Evolutionary conservation across 495 filamentous ascomycete species (phyloP), one percentile per base, ranked within the genome.

Genomic region (Glonium stellatum): DNA sequence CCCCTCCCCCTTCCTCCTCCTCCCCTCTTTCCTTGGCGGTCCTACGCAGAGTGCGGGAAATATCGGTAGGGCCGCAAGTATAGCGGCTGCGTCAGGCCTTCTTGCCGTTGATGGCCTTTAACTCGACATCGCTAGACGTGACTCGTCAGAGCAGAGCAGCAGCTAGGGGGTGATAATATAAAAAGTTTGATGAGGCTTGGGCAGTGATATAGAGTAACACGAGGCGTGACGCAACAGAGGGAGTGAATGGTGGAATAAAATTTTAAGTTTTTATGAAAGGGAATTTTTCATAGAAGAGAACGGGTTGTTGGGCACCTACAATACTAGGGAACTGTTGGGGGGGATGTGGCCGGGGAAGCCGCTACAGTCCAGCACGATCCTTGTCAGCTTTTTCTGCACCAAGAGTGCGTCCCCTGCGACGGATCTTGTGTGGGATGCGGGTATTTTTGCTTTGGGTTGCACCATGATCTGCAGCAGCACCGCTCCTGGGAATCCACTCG

Each of bases 261-360:
- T 42, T 36, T 46, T 34, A 48, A 31, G 19, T 39, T 44, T n/a
- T 19, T 36, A 56, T 52, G 58, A 54, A 31, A 19, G 31, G 53
- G 48, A 44, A 36, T 44, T 53, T 47, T 31, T 11, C 18, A 54
- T 23, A 25, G 2, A 23, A 15, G 49, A 58, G 10, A 31, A 21
- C 10, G 42, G 41, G 27, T 22, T 5, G 58, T 61, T 61, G 60
- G 63, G 60, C 63, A 69, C 67, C 58, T 67, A 69, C 67, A 69
- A 69, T 53, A 69, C 55, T 57, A 69, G 41, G 34, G 4, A 61
- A 44, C 64, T 54, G 39, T 67, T 67, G 4, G 64, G 52, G 25
- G 67, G 67, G 55, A 69, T 67, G 23, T 62, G 60, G 34, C 61
- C 61, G 19, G 64, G 67, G 55, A 69, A 69, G 46, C 67, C 67